phyloP scores from a whole-genome alignment of 495 filamentous ascomycete species.

The Bacidia rubella region DNA sequence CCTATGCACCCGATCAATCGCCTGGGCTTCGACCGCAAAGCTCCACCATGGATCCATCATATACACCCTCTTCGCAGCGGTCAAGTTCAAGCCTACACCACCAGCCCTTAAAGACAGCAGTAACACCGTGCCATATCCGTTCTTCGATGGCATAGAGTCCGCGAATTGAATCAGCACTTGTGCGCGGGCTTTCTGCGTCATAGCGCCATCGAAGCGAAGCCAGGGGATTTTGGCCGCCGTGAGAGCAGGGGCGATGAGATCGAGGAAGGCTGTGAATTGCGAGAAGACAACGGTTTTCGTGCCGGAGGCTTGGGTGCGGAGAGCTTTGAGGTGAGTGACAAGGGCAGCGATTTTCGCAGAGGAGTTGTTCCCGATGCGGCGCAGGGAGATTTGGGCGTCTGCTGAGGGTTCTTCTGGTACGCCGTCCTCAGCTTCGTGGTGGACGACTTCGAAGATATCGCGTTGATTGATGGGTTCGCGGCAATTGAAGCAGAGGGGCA shows the following conservation, averaged over 20 bases:
- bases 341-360: conserved; percentile 80
- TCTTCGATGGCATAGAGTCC: conserved; percentile 14
- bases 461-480: conserved; percentile 66
- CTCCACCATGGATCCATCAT: conserved; percentile 99
- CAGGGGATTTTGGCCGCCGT: conserved; percentile 54
- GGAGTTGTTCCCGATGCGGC: conserved; percentile 62
- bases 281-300: conserved; percentile 92
- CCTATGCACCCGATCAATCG: conserved; percentile 95
- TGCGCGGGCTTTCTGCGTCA: conserved; percentile 72
- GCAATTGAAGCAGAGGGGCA: conserved; percentile 79
- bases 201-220: conserved; percentile 81
- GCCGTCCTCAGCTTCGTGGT: conserved; percentile 30
- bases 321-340: conserved; percentile 53
- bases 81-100: conserved; percentile 88
- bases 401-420: conserved; percentile 25
- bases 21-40: conserved; percentile 90
- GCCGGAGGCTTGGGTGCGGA: conserved; percentile 44
- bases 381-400: conserved; percentile 52
- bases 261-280: conserved; percentile 93
- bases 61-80: conserved; percentile 72
- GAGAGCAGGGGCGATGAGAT: conserved; percentile 73
- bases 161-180: conserved; percentile 59
- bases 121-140: conserved; percentile 40
- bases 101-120: conserved; percentile 80
- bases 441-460: conserved; percentile 83